A percentile compares a stretch with the other conserved stretches of the same genome.
phyloP scores from a whole-genome alignment of 768 basidiomycete species.

The Suillus discolor region DNA sequence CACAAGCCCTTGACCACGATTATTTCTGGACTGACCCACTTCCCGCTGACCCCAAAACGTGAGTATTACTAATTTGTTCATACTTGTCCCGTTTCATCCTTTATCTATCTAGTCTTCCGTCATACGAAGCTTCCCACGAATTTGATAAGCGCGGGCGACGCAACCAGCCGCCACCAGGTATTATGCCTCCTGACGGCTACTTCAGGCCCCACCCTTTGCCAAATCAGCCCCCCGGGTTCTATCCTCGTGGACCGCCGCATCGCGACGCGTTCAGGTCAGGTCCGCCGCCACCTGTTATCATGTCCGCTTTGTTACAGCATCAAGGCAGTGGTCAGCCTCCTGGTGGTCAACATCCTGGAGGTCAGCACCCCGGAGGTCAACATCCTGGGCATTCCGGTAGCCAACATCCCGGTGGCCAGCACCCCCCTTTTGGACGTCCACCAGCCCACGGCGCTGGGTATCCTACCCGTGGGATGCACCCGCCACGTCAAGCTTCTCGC shows the following conservation, averaged over 20 bases:
- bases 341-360: background rate
- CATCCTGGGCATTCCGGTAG: conserved; percentile 7
- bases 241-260: conserved; percentile 40
- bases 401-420: conserved; percentile 14
- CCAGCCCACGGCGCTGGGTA: conserved; percentile 3
- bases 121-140: conserved; percentile 83
- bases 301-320: conserved; percentile 34
- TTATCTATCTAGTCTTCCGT: conserved; percentile 53
- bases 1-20: conserved; percentile 85
- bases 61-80: conserved; percentile 25
- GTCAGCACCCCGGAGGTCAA: background rate
- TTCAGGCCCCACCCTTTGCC: conserved; percentile 22
- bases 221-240: conserved; percentile 28
- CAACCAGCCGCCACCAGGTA: conserved; percentile 30
- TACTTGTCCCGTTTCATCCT: background rate
- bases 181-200: conserved; percentile 24
- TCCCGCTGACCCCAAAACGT: conserved; percentile 85
- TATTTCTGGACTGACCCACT: conserved; percentile 94
- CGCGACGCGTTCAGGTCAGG: conserved; percentile 36
- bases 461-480: background rate
- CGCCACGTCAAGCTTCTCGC: conserved; percentile 1
- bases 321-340: conserved; percentile 7
- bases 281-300: conserved; percentile 27
- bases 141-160: conserved; percentile 76
- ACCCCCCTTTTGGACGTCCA: conserved; percentile 7